A percentile compares a stretch with the other conserved stretches of the same genome.
phyloP scores from a whole-genome alignment of 257 asterid species.

The Rubia yunnanensis region DNA sequence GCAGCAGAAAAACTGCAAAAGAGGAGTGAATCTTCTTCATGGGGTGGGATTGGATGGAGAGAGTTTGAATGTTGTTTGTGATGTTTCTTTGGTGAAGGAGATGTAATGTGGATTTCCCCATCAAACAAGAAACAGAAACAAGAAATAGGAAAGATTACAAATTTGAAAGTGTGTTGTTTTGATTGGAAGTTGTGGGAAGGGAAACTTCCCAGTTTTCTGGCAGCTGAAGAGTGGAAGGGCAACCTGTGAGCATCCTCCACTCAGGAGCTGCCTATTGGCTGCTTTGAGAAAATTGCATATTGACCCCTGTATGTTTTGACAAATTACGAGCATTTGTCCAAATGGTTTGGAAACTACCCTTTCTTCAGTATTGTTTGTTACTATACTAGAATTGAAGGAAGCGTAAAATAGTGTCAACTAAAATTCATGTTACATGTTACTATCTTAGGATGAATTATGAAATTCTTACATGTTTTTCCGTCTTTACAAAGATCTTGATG shows the following conservation, averaged over 20 bases:
- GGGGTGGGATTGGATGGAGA: background rate
- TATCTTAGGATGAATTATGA: too few species aligned
- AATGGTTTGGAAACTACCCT: too few species aligned
- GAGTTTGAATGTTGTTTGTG: constrained; percentile 2
- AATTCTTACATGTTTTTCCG: too few species aligned
- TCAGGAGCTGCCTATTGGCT: background rate
- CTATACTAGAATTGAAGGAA: too few species aligned
- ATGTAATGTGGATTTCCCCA: constrained; percentile 9
- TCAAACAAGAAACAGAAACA: constrained; percentile 11
- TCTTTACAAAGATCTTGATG: too few species aligned
- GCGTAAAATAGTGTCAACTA: too few species aligned
- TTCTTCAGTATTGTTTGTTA: too few species aligned
- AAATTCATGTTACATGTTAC: too few species aligned
- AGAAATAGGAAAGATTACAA: constrained; percentile 8
- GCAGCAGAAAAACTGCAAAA: constrained; percentile 26
- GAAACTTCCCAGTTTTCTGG: constrained; percentile 1
- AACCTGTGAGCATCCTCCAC: background rate
- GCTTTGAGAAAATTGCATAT: too few species aligned
- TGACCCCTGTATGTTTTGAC: too few species aligned
- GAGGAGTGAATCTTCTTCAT: background rate
- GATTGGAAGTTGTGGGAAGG: constrained; percentile 9
- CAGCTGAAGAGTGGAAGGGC: background rate
- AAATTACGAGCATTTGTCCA: too few species aligned
- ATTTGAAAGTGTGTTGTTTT: constrained; percentile 12
- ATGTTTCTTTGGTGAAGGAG: background rate